Conservation (phyloP, 202 grass and related monocot genomes). For the Schoenoplectus tabernaemontani region DNA sequence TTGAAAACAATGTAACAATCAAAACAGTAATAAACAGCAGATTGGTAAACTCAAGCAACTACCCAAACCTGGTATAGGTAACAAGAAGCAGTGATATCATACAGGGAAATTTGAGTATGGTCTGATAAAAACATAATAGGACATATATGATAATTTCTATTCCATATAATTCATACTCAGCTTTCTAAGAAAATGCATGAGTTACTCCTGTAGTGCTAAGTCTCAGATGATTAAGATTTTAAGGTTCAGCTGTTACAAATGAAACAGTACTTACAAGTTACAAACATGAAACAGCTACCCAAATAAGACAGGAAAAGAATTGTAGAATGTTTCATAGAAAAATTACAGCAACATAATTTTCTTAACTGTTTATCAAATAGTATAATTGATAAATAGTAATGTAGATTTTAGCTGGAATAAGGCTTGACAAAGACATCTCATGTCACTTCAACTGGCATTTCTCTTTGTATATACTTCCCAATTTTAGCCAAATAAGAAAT, state of each 20-base stretch:
- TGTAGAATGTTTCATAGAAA: not conserved
- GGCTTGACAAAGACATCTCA: not conserved
- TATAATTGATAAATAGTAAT: not conserved
- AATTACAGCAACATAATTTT: not conserved
- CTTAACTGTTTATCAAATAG: not conserved
- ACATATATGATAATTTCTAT: not conserved
- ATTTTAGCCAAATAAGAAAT: not conserved
- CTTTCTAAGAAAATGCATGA: not conserved
- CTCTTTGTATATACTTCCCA: not conserved
- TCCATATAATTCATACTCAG: not conserved
- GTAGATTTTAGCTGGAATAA: not conserved
- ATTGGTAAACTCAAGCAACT: not conserved
- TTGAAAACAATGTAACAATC: conserved; percentile 12
- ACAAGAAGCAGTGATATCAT: not conserved
- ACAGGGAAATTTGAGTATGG: not conserved
- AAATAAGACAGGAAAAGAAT: not conserved
- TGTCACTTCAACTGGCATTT: conserved; percentile 4
- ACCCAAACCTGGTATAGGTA: not conserved
- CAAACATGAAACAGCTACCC: not conserved
- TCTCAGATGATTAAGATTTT: not conserved
- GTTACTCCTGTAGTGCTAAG: not conserved
- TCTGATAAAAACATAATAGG: not conserved
- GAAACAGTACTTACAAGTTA: not conserved
- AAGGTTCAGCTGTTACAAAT: not conserved
- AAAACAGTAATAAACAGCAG: not conserved